Conservation (phyloP, 768 basidiomycete genomes). For the Dentipellis sp. region DNA sequence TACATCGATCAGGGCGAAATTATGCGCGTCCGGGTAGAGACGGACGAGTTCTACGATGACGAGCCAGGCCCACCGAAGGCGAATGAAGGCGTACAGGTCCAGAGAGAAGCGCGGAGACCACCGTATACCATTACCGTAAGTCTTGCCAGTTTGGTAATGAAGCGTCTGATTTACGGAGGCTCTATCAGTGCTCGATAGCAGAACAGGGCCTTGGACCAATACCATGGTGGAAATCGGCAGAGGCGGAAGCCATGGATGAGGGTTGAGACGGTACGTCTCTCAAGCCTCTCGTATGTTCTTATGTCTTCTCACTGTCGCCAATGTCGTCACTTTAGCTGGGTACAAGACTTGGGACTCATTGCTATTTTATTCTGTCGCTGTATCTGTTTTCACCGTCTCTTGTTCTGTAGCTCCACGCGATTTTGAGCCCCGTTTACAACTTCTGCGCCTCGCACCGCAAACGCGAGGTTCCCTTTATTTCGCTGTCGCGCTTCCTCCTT, state of each 20-base stretch:
- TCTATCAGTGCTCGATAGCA: constrained; percentile 61
- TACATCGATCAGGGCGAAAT: constrained; percentile 75
- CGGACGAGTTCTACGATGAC: constrained; percentile 78
- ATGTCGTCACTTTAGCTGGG: no score
- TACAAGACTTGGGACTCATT: no score
- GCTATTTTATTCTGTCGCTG: no score
- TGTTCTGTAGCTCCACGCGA: no score
- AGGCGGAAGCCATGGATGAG: constrained; percentile 32
- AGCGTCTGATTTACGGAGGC: neutral
- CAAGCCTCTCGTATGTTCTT: no score
- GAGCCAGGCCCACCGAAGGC: constrained; percentile 80
- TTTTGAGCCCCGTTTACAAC: no score
- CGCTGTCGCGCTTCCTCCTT: no score
- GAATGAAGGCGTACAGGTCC: constrained; percentile 53
- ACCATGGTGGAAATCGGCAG: constrained; percentile 61
- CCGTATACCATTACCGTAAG: constrained; percentile 69
- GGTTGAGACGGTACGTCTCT: constrained; percentile 16
- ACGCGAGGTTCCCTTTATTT: no score
- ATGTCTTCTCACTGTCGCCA: no score
- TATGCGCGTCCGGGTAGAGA: constrained; percentile 69
- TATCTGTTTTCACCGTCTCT: no score
- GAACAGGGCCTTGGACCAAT: constrained; percentile 77
- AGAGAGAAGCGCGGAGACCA: constrained; percentile 38
- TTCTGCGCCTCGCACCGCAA: no score
- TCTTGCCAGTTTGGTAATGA: neutral